These are phyloP conservation scores for Tagetes erecta DNA, from an alignment of 129 eudicot species.

Conservation along the genomic window DNA sequence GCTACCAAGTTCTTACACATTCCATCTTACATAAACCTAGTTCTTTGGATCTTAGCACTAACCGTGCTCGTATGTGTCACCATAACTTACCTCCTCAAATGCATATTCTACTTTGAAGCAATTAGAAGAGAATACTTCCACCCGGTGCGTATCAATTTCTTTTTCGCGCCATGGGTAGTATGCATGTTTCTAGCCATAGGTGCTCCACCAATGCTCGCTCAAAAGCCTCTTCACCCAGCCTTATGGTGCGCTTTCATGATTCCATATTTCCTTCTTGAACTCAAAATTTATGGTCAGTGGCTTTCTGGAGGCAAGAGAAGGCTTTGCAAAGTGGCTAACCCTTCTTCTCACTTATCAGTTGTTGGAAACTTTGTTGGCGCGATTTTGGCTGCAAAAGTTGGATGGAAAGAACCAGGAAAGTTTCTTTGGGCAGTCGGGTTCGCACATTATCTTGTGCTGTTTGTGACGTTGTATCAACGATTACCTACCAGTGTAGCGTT, in stretches of 20 bases:
- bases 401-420: slow-evolving; percentile 78
- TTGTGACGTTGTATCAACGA: slow-evolving; percentile 86
- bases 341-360: slow-evolving; percentile 84
- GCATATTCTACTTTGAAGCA: slow-evolving; percentile 85
- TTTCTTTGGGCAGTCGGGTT: slow-evolving; percentile 92
- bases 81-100: slow-evolving; percentile 62
- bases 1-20: slow-evolving; percentile 74
- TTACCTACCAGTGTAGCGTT: slow-evolving; percentile 86
- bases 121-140: slow-evolving; percentile 82
- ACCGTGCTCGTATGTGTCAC: slow-evolving; percentile 57
- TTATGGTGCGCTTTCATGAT: slow-evolving; percentile 69
- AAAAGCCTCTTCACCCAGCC: slow-evolving; percentile 58
- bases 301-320: slow-evolving; percentile 94
- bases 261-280: slow-evolving; percentile 72
- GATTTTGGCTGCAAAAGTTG: slow-evolving; percentile 77
- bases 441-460: slow-evolving; percentile 87
- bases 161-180: slow-evolving; percentile 93
- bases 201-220: slow-evolving; percentile 53
- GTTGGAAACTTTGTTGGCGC: slow-evolving; percentile 97
- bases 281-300: slow-evolving; percentile 96
- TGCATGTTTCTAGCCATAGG: slow-evolving; percentile 93
- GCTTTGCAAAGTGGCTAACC: slow-evolving; percentile 85
- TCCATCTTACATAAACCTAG: slow-evolving; percentile 68
- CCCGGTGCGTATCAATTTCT: slow-evolving; percentile 90
- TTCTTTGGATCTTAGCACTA: slow-evolving; percentile 71